Evolutionary conservation across 768 basidiomycete genomes (phyloP).

Genomic region (Suillus variegatus): DNA sequence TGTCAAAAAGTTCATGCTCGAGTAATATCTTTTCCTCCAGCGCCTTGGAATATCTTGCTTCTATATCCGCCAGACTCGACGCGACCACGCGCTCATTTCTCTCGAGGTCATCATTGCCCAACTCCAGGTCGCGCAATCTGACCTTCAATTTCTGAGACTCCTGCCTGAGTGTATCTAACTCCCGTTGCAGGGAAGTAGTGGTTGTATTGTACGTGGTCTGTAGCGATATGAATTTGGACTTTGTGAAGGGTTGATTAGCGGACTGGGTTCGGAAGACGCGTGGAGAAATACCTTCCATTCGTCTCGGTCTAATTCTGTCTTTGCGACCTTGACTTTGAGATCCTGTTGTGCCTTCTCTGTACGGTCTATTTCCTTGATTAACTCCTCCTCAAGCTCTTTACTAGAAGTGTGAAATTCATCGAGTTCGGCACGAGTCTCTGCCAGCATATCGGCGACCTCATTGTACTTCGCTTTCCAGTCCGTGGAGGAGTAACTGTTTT

Average conservation of each 20-base stretch:
- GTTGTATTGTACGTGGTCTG: constrained; percentile 92
- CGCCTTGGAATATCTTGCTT: constrained; percentile 85
- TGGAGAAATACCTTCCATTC: constrained; percentile 82
- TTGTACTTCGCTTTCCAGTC: constrained; percentile 83
- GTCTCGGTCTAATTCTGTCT: constrained; percentile 75
- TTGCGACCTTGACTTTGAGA: constrained; percentile 67
- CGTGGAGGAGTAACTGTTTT: constrained; percentile 52
- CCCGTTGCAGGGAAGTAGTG: constrained; percentile 86
- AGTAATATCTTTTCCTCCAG: constrained; percentile 97
- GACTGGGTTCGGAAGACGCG: neutral
- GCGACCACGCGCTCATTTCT: constrained; percentile 89
- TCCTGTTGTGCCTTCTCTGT: constrained; percentile 87
- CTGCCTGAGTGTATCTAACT: constrained; percentile 80
- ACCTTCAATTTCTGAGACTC: constrained; percentile 71
- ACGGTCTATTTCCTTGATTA: constrained; percentile 87
- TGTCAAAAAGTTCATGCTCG: constrained; percentile 92
- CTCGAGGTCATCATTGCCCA: constrained; percentile 98
- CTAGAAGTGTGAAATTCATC: constrained; percentile 85
- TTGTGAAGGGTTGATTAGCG: constrained; percentile 14
- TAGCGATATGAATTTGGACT: constrained; percentile 85
- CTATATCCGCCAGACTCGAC: constrained; percentile 80
- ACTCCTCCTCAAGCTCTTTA: constrained; percentile 91
- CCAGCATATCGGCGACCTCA: constrained; percentile 81
- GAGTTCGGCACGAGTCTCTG: constrained; percentile 82
- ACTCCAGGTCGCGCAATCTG: constrained; percentile 85